Evolutionary conservation across 2,329 filamentous ascomycete species (phyloP), one percentile per base, ranked within the genome.

Genomic region (Penicillium nordicum): DNA sequence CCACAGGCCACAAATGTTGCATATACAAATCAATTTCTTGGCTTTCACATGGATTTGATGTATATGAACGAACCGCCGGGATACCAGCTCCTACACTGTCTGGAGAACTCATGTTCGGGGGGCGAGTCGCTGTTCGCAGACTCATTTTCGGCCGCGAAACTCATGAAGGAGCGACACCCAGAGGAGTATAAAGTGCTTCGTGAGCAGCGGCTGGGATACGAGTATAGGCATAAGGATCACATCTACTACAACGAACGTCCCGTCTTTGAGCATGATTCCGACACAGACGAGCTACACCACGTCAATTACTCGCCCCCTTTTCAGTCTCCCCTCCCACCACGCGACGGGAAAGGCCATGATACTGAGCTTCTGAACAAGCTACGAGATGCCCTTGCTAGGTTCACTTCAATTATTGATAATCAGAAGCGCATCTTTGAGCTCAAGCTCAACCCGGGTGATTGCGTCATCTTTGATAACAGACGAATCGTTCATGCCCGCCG

Each of bases 31-130:
- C 82, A 87, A 47, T 87, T 87, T 67, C 84, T 97, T 1, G 90
- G 89, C 16, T 86, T 97, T 46, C 94, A 99, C 76, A 94, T 96
- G 84, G 94, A 97, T 71, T 82, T 97, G 40, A 81, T 97, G 53
- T 97, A 97, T 76, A 88, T 94, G 74, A 77, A 82, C 14, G 84
- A 90, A 49, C 86, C 90, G 3, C 93, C 93, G 0, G 85, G 87
- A 32, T 84, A 94, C 50, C 93, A 99, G 74, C 79, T 97, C 25
- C 84, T 97, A 4, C 94, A 97, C 75, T 97, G 92, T 68, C 80
- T 97, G 41, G 83, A 88, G 60, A 96, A 95, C 67, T 88, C 86
- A 1, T 88, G 86, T 63, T 76, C 82, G 0, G 93, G 93, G 18
- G 94, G 93, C 45, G 88, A 90, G 66, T 96, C 91, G 1, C 80